phyloP scores from a whole-genome alignment of 2,329 filamentous ascomycete genomes.

The Zasmidium cellare region DNA sequence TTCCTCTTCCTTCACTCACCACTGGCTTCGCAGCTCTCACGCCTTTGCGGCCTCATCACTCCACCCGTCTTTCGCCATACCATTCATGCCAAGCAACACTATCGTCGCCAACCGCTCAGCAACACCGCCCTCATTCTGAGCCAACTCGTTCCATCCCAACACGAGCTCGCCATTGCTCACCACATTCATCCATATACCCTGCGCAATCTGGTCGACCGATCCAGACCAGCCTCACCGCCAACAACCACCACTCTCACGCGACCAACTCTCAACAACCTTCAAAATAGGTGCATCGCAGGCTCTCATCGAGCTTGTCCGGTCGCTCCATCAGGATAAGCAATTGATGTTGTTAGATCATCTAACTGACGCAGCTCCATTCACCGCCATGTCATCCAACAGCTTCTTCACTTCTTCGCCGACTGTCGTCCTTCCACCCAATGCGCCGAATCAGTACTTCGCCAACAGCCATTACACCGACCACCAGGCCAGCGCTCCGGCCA shows the following conservation, averaged over 20 bases:
- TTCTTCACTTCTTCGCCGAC: conserved; percentile 50
- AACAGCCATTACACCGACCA: conserved; percentile 27
- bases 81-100: background rate
- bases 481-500: conserved; percentile 17
- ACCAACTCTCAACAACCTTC: conserved; percentile 2
- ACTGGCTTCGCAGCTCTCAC: background rate
- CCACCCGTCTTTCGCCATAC: background rate
- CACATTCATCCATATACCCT: background rate
- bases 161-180: background rate
- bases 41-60: background rate
- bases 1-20: background rate
- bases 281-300: conserved; percentile 32
- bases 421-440: conserved; percentile 46
- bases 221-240: background rate
- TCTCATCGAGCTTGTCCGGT: conserved; percentile 25
- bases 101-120: background rate
- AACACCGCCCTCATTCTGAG: background rate
- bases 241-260: conserved; percentile 1
- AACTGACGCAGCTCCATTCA: conserved; percentile 31
- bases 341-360: conserved; percentile 34
- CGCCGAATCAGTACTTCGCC: conserved; percentile 36
- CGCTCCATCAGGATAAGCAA: conserved; percentile 29
- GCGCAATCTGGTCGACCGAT: background rate
- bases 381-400: conserved; percentile 30
- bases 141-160: background rate